phyloP scores from a whole-genome alignment of 192 early-diverging fungal genomes.

The Phycomyces blakesleeanus region DNA sequence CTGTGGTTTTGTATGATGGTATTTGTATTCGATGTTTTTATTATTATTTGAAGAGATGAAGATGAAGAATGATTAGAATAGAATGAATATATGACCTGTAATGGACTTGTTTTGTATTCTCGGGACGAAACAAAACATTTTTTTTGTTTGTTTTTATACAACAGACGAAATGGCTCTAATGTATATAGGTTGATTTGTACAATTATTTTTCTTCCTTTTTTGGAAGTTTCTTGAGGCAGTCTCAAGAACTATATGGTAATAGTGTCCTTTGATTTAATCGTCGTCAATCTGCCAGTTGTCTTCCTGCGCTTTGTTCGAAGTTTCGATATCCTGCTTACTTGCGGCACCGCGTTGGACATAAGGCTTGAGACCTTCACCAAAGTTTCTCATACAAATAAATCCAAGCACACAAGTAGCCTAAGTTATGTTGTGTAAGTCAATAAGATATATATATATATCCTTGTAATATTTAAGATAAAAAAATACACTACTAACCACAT shows the following conservation, averaged over 20 bases:
- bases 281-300: slow-evolving; percentile 26
- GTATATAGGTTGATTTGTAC: slow-evolving; percentile 2
- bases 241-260: neutral
- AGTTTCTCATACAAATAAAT: slow-evolving; percentile 33
- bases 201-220: slow-evolving; percentile 8
- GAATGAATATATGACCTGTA: too few species aligned
- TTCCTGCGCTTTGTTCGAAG: neutral
- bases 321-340: slow-evolving; percentile 24
- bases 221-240: neutral
- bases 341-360: slow-evolving; percentile 30
- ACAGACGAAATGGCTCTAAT: too few species aligned
- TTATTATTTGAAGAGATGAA: too few species aligned
- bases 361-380: slow-evolving; percentile 34
- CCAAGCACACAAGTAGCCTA: slow-evolving; percentile 20
- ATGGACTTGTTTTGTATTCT: too few species aligned
- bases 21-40: too few species aligned
- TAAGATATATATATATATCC: neutral
- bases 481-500: slow-evolving; percentile 7
- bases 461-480: neutral
- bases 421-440: too few species aligned
- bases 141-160: too few species aligned
- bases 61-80: too few species aligned
- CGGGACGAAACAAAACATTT: too few species aligned
- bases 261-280: neutral
- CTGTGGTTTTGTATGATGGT: too few species aligned